Base-by-base conservation (phyloP, 2,329 filamentous ascomycete species). In the Davidsoniella neocaledoniae region DNA sequence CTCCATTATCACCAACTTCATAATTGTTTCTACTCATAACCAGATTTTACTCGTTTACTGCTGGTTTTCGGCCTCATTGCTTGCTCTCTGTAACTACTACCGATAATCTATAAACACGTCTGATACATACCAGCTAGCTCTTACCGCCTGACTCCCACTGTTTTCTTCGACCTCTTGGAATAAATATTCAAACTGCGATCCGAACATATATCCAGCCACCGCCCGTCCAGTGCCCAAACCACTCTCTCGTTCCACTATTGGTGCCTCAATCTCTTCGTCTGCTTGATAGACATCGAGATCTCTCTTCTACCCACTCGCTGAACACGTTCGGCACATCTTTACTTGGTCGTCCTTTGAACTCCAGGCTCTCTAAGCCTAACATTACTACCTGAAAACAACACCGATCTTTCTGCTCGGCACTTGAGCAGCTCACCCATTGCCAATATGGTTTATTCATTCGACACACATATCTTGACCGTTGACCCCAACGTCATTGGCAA, bases 401-500 rank as follows among this genome's bases (percentile, higher is more conserved):
- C 52, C 51, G 46, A 45, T 48, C 41, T 46, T 44, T 37, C 57
- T 59, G 62, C 64, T 66, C 62, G 62, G 62, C 55, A 49, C 48
- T 61, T 62, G 66, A 66, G 64, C 63, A 60, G 57, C 14, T 25
- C 40, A 29, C 38, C 40, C 29, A 21, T 49, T 52, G 59, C 58
- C 65, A 67, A 60, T 54, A 96, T 96, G 90, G 86, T 86, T 68
- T 79, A 84, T 62, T 76, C 77, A 67, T 73, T 94, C 66, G 79
- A 84, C 65, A 81, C 83, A 54, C 84, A 90, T 60, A 84, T 96
- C 63, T 73, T 96, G 61, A 87, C 86, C 55, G 84, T 96, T 64
- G 87, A 95, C 69, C 81, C 86, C 56, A 85, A 82, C 62, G 83
- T 90, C 58, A 88, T 98, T 64, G 85, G 91, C 71, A 86, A 93